Evolutionary conservation across 2,329 filamentous ascomycete genomes (phyloP).

Genomic region (Ramularia collo-cygni): DNA sequence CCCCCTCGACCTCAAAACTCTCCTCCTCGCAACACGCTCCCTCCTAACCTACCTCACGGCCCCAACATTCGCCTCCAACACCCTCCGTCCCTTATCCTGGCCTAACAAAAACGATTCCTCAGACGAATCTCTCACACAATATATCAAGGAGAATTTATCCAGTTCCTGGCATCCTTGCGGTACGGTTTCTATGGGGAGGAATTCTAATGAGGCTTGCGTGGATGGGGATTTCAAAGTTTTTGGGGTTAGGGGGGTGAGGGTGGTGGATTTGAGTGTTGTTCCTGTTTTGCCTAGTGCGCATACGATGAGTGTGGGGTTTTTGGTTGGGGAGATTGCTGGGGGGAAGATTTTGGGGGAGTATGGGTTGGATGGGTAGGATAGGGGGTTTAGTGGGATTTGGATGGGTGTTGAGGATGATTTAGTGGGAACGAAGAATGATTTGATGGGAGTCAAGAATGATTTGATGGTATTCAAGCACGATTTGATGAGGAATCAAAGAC

Average conservation of each 20-base stretch:
- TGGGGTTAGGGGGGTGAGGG: slow-evolving; percentile 3
- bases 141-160: neutral
- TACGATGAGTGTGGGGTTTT: slow-evolving; percentile 7
- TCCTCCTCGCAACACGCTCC: slow-evolving; percentile 42
- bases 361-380: neutral
- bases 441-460: no score
- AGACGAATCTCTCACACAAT: no score
- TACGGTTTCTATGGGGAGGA: slow-evolving; percentile 4
- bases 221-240: slow-evolving; percentile 3
- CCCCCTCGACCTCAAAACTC: slow-evolving; percentile 48
- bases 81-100: slow-evolving; percentile 2
- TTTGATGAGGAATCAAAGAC: no score
- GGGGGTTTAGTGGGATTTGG: neutral
- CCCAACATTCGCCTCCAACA: slow-evolving; percentile 2
- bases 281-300: slow-evolving; percentile 7
- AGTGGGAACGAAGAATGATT: no score
- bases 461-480: no score
- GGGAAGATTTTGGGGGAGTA: slow-evolving; percentile 12
- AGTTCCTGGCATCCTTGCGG: slow-evolving; percentile 6
- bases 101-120: slow-evolving; percentile 5
- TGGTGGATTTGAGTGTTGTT: slow-evolving; percentile 7
- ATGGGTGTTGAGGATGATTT: no score
- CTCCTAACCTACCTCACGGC: slow-evolving; percentile 5
- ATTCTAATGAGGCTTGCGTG: slow-evolving; percentile 3
- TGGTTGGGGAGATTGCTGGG: slow-evolving; percentile 10